Percentiles rank a stretch among this genome's conserved stretches.
Evolutionary conservation across 768 basidiomycete species (phyloP).

Genomic region (Russula brevipes): DNA sequence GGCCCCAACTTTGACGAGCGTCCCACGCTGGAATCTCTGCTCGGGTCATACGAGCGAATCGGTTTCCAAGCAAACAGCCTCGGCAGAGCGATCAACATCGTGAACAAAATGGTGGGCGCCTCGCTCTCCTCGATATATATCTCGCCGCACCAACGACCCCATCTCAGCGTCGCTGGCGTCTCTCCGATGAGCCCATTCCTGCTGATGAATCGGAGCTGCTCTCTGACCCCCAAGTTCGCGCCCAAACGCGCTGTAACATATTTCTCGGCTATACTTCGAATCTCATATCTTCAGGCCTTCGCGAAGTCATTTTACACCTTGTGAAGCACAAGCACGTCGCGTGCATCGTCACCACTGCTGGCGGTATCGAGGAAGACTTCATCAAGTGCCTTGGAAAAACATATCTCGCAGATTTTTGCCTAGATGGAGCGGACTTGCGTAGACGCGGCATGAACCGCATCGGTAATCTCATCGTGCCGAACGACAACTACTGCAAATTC

Average conservation of each 20-base stretch:
- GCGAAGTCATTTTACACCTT: conserved; percentile 87
- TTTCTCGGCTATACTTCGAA: conserved; percentile 99
- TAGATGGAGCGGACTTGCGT: conserved; percentile 85
- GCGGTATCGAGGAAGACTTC: conserved; percentile 97
- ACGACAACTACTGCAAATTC: conserved; percentile 98
- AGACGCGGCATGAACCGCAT: conserved; percentile 93
- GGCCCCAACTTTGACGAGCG: conserved; percentile 84
- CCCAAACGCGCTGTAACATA: conserved; percentile 72
- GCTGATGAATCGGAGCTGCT: conserved; percentile 69
- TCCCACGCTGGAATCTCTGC: conserved; percentile 59
- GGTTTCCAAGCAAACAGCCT: conserved; percentile 98
- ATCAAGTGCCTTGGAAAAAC: conserved; percentile 99
- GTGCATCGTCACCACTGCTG: conserved; percentile 93
- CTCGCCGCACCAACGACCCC: neutral
- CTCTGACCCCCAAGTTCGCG: conserved; percentile 52
- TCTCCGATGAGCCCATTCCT: conserved; percentile 74
- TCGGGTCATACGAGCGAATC: conserved; percentile 79
- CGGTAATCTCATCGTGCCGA: conserved; percentile 93
- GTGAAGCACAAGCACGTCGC: conserved; percentile 90
- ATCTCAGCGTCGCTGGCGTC: conserved; percentile 75
- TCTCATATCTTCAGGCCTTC: conserved; percentile 93
- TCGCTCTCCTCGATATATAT: neutral
- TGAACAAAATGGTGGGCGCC: conserved; percentile 81
- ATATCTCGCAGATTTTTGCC: conserved; percentile 87
- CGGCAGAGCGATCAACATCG: conserved; percentile 80